These are phyloP conservation scores for Nakataea oryzae DNA, from an alignment of 2,329 filamentous ascomycete genomes.

Conservation along the genomic window DNA sequence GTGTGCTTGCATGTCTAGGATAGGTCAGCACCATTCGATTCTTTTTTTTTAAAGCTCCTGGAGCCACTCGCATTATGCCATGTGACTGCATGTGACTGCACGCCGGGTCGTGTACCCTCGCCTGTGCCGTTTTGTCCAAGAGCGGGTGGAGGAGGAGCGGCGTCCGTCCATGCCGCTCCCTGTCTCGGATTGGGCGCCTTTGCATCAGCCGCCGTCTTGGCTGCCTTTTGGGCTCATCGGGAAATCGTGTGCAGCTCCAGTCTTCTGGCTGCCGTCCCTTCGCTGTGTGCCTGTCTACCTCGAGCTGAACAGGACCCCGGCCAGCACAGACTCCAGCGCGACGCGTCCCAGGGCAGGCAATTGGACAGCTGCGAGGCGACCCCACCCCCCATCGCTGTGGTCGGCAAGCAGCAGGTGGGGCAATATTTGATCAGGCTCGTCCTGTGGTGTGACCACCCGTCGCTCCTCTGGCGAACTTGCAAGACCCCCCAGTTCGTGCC, in stretches of 20 bases:
- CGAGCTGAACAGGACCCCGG: not conserved
- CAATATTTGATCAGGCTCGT: not conserved
- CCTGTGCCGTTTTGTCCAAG: no score
- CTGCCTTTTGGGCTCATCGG: not conserved
- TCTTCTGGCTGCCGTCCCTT: no score
- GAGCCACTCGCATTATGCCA: not conserved
- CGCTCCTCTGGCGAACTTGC: not conserved
- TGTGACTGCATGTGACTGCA: not conserved
- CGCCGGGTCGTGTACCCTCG: not conserved
- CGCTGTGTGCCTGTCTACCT: no score
- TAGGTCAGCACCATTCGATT: not conserved
- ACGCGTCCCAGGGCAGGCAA: not conserved
- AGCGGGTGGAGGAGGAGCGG: no score
- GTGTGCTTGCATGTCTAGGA: not conserved
- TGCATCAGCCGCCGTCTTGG: not conserved
- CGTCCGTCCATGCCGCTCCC: no score
- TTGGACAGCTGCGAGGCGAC: not conserved
- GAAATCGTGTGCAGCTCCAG: no score
- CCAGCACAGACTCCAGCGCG: not conserved
- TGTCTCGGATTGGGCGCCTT: not conserved
- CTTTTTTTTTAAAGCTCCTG: not conserved
- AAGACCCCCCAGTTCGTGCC: no score
- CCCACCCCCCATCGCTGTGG: not conserved
- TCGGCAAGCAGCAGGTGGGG: not conserved
- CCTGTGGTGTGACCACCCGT: not conserved